These are phyloP conservation scores for Nasturtium officinale DNA, from an alignment of 345 rosid genomes.

Conservation along the genomic window DNA sequence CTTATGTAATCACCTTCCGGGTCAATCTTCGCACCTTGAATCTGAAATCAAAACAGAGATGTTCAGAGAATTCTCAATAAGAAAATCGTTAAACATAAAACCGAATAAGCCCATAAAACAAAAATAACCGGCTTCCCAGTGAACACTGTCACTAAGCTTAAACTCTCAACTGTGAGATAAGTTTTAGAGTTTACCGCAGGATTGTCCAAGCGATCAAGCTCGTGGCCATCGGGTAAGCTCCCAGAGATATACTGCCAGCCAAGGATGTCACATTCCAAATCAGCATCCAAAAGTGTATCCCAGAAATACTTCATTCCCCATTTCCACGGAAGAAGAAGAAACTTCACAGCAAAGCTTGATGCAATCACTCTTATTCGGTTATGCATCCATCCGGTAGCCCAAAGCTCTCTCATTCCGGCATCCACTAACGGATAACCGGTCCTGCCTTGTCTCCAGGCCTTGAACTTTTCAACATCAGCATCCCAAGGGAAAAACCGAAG, in stretches of 20 bases:
- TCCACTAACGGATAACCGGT: slow-evolving; percentile 95
- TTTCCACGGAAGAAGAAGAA: slow-evolving; percentile 90
- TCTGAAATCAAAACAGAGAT: slow-evolving; percentile 47
- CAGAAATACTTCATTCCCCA: slow-evolving; percentile 99
- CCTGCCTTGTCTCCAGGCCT: slow-evolving; percentile 94
- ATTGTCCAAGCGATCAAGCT: slow-evolving; percentile 82
- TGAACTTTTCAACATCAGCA: slow-evolving; percentile 60
- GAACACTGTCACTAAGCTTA: neutral
- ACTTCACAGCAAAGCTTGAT: slow-evolving; percentile 84
- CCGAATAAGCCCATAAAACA: neutral
- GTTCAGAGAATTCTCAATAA: neutral
- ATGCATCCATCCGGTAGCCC: slow-evolving; percentile 98
- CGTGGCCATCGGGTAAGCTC: slow-evolving; percentile 94
- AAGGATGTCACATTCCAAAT: slow-evolving; percentile 81
- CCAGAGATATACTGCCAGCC: slow-evolving; percentile 98
- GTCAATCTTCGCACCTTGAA: slow-evolving; percentile 78
- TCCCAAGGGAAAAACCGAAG: slow-evolving; percentile 82
- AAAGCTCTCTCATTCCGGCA: slow-evolving; percentile 98
- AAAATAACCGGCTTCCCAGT: neutral
- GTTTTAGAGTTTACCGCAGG: slow-evolving; percentile 62
- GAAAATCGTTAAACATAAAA: neutral
- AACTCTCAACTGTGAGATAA: slow-evolving; percentile 1
- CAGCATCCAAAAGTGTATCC: slow-evolving; percentile 95
- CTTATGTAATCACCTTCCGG: slow-evolving; percentile 87
- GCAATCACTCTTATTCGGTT: slow-evolving; percentile 86